Evolutionary conservation across 1,284 basidiomycete genomes (phyloP).

Genomic region (Rhodotorula sp.): DNA sequence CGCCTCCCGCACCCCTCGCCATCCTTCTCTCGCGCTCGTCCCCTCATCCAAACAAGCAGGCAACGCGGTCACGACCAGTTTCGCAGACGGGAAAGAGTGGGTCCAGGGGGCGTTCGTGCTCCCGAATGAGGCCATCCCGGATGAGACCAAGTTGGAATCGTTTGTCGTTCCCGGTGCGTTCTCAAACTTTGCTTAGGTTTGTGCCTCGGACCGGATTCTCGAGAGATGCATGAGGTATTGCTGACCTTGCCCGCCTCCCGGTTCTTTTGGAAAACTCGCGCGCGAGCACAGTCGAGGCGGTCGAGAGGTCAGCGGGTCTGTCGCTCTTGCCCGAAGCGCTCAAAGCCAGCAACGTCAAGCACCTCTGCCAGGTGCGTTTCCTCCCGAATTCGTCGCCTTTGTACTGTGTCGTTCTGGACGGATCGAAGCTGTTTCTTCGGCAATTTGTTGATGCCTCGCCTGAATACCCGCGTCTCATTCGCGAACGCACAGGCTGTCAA

Average conservation of each 20-base stretch:
- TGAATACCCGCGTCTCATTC: too few species aligned
- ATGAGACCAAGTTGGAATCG: slow-evolving; percentile 71
- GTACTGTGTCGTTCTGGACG: neutral
- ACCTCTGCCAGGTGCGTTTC: slow-evolving; percentile 76
- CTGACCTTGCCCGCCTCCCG: too few species aligned
- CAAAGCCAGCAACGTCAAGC: slow-evolving; percentile 61
- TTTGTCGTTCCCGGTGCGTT: slow-evolving; percentile 76
- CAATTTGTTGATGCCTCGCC: slow-evolving; percentile 47
- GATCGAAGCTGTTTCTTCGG: neutral
- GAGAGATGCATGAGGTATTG: too few species aligned
- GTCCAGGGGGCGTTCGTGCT: slow-evolving; percentile 90
- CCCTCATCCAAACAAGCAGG: neutral
- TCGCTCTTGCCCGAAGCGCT: slow-evolving; percentile 82
- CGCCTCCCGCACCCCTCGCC: slow-evolving; percentile 60
- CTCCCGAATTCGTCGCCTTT: neutral
- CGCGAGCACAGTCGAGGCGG: slow-evolving; percentile 68
- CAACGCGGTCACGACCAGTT: neutral
- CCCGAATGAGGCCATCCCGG: slow-evolving; percentile 84
- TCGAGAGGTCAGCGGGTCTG: slow-evolving; percentile 88
- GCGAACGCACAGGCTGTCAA: slow-evolving; percentile 58
- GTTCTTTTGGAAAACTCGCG: neutral
- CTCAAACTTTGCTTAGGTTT: neutral
- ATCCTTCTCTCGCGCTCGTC: slow-evolving; percentile 5
- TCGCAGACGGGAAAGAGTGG: slow-evolving; percentile 59
- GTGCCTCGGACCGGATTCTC: neutral